phyloP scores from a whole-genome alignment of 2,329 filamentous ascomycete genomes.

The Xylaria arbuscula region DNA sequence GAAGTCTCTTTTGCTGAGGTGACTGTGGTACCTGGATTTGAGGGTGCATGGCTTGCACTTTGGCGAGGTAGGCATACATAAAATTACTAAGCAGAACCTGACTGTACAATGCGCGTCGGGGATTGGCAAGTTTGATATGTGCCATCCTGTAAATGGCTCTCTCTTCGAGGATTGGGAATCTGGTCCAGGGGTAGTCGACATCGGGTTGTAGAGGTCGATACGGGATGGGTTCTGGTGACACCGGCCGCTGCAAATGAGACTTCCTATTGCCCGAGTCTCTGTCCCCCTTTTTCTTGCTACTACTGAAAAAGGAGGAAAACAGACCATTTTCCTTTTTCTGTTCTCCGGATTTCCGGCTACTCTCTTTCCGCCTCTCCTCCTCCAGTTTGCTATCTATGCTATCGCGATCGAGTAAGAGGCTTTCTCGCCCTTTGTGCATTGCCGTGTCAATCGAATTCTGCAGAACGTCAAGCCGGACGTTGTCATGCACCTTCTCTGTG shows the following conservation, averaged over 20 bases:
- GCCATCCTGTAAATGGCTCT: conserved; percentile 98
- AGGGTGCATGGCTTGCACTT: conserved; percentile 98
- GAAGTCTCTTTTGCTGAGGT: conserved; percentile 74
- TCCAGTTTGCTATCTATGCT: conserved; percentile 76
- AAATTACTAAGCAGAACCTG: conserved; percentile 98
- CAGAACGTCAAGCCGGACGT: conserved; percentile 83
- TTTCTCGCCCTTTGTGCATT: conserved; percentile 78
- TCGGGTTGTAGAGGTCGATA: conserved; percentile 82
- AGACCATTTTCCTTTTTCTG: conserved; percentile 92
- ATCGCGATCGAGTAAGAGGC: conserved; percentile 83
- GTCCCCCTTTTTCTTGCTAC: conserved; percentile 86
- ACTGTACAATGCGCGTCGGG: conserved; percentile 87
- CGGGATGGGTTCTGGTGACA: conserved; percentile 82
- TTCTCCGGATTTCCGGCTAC: conserved; percentile 75
- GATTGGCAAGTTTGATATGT: conserved; percentile 98
- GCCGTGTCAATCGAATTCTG: conserved; percentile 85
- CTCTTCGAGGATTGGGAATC: conserved; percentile 95
- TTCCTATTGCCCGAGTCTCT: conserved; percentile 81
- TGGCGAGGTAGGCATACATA: conserved; percentile 99
- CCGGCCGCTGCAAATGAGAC: conserved; percentile 73
- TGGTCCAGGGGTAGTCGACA: conserved; percentile 94
- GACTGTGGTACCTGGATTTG: conserved; percentile 91
- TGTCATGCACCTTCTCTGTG: conserved; percentile 75
- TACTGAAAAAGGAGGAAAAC: conserved; percentile 94
- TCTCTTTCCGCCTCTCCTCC: conserved; percentile 85